Evolutionary conservation across 768 basidiomycete genomes (phyloP).

Genomic region (Psilocybe tampanensis): DNA sequence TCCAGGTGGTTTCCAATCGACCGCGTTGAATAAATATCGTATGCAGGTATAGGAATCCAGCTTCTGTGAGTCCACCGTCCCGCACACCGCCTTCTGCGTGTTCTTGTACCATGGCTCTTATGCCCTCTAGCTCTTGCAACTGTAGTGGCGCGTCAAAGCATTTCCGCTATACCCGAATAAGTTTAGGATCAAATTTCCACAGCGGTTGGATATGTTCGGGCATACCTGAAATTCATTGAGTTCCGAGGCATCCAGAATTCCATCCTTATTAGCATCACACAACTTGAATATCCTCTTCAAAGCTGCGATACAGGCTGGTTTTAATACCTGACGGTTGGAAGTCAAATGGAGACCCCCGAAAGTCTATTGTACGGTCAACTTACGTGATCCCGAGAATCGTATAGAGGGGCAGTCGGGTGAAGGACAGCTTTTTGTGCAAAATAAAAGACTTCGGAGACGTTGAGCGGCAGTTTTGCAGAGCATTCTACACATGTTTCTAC

Average conservation of each 20-base stretch:
- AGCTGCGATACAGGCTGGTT: conserved; percentile 88
- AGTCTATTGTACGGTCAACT: conserved; percentile 23
- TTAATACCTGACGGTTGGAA: conserved; percentile 65
- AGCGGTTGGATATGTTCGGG: conserved; percentile 14
- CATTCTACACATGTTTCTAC: conserved; percentile 98
- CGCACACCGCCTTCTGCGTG: conserved; percentile 76
- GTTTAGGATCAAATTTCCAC: neutral
- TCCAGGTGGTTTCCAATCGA: conserved; percentile 97
- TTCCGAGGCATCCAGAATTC: conserved; percentile 85
- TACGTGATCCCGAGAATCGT: conserved; percentile 95
- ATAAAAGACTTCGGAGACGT: conserved; percentile 97
- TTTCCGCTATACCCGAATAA: conserved; percentile 67
- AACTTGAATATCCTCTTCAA: conserved; percentile 94
- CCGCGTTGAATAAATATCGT: conserved; percentile 97
- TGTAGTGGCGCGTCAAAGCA: conserved; percentile 95
- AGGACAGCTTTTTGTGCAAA: conserved; percentile 98
- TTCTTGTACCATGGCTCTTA: conserved; percentile 86
- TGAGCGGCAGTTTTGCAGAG: conserved; percentile 87
- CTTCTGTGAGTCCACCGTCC: conserved; percentile 84
- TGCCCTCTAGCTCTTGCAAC: conserved; percentile 93
- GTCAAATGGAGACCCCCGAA: neutral
- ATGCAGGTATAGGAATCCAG: conserved; percentile 92
- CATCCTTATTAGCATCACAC: conserved; percentile 94
- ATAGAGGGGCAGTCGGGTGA: conserved; percentile 95
- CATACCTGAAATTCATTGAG: conserved; percentile 94